Evolutionary conservation across 2,329 filamentous ascomycete genomes (phyloP).

Genomic region (Talaromyces pinophilus): DNA sequence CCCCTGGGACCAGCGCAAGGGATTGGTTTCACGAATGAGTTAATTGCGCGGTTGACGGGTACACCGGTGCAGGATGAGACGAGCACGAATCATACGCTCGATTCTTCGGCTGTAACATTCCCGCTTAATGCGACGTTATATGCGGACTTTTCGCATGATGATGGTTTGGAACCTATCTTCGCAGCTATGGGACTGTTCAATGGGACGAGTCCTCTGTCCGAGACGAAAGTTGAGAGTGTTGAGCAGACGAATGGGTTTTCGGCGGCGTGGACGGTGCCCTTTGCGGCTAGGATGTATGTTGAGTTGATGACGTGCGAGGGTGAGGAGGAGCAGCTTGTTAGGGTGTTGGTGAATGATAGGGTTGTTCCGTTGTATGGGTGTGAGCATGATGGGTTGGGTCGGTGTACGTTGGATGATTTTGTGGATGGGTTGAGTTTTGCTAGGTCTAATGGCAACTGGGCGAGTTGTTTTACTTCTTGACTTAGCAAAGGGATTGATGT

Average conservation of each 20-base stretch:
- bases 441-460: slow-evolving; percentile 72
- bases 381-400: slow-evolving; percentile 66
- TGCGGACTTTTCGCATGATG: slow-evolving; percentile 91
- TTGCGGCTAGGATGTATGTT: slow-evolving; percentile 76
- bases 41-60: slow-evolving; percentile 75
- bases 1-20: slow-evolving; percentile 80
- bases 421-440: slow-evolving; percentile 76
- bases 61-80: slow-evolving; percentile 67
- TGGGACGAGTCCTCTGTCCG: slow-evolving; percentile 57
- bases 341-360: slow-evolving; percentile 80
- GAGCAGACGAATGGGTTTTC: slow-evolving; percentile 66
- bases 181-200: slow-evolving; percentile 79
- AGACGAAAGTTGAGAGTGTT: slow-evolving; percentile 51
- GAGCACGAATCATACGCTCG: slow-evolving; percentile 74
- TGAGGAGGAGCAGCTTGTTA: slow-evolving; percentile 66
- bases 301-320: slow-evolving; percentile 75
- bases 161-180: slow-evolving; percentile 75
- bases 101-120: slow-evolving; percentile 67
- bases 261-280: slow-evolving; percentile 79
- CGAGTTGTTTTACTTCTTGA: slow-evolving; percentile 16
- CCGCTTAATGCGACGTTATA: slow-evolving; percentile 70
- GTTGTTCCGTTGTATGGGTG: slow-evolving; percentile 73
- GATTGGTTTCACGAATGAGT: slow-evolving; percentile 83
- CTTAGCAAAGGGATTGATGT: not conserved
- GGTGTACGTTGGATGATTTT: slow-evolving; percentile 70